Conservation (phyloP, 2,329 filamentous ascomycete genomes). For the Simplicillium sp. region DNA sequence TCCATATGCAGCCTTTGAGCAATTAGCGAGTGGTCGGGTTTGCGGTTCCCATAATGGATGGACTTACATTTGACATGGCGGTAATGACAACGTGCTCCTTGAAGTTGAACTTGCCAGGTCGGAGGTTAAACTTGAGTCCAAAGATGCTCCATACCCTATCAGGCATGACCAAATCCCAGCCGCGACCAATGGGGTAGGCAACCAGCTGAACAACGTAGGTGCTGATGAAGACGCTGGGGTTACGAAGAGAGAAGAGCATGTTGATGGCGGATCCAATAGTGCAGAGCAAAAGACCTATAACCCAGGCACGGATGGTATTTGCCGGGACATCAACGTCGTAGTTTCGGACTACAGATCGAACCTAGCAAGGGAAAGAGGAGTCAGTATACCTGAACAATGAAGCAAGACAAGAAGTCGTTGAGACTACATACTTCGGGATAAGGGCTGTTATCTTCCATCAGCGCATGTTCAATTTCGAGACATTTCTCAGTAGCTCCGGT, state of each 20-base stretch:
- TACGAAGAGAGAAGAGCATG: slow-evolving; percentile 50
- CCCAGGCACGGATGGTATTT: slow-evolving; percentile 57
- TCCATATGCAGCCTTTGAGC: slow-evolving; percentile 41
- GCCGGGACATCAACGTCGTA: slow-evolving; percentile 54
- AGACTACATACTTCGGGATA: slow-evolving; percentile 47
- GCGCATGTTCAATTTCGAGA: slow-evolving; percentile 45
- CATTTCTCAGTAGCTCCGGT: slow-evolving; percentile 46
- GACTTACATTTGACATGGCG: slow-evolving; percentile 54
- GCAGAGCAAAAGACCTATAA: slow-evolving; percentile 49
- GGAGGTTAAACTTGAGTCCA: slow-evolving; percentile 45
- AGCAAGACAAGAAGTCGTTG: too few species aligned
- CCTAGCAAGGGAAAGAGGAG: slow-evolving; percentile 27
- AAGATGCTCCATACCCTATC: slow-evolving; percentile 39
- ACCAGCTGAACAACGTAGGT: slow-evolving; percentile 55
- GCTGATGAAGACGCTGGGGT: slow-evolving; percentile 48
- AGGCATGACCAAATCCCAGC: slow-evolving; percentile 46
- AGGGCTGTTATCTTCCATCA: slow-evolving; percentile 56
- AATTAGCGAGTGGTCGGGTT: too few species aligned
- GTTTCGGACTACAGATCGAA: slow-evolving; percentile 56
- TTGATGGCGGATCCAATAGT: slow-evolving; percentile 54
- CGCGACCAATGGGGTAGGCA: slow-evolving; percentile 47
- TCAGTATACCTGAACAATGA: slow-evolving; percentile 3
- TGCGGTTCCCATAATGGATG: slow-evolving; percentile 9
- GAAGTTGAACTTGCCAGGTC: slow-evolving; percentile 49
- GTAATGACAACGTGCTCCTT: slow-evolving; percentile 55